phyloP scores from a whole-genome alignment of 176 grass and related monocot species.

The Oryza nivara region DNA sequence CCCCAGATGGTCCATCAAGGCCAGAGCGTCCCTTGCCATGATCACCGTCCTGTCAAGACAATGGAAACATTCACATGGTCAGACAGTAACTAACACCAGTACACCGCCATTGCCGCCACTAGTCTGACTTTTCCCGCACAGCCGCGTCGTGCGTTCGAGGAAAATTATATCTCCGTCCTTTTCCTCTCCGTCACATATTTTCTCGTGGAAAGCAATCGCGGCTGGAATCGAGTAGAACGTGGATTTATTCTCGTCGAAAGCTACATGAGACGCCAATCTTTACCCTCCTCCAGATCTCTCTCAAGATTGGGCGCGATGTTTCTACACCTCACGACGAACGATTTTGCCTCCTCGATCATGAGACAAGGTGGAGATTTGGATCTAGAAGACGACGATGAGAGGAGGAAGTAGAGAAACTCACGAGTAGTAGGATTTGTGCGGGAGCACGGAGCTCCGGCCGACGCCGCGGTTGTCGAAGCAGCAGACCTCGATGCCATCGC shows the following conservation, averaged over 20 bases:
- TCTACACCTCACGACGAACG: no score
- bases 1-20: constrained; percentile 88
- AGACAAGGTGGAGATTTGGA: constrained; percentile 3
- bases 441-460: constrained; percentile 71
- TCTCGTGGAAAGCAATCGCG: constrained; percentile 31
- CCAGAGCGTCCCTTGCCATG: constrained; percentile 88
- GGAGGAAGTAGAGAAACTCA: constrained; percentile 32
- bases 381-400: background rate
- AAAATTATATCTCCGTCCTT: constrained; percentile 16
- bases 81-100: background rate
- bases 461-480: constrained; percentile 97
- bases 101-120: background rate
- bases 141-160: background rate
- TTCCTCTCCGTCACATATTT: constrained; percentile 43
- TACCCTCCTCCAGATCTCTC: constrained; percentile 41
- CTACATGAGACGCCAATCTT: constrained; percentile 21
- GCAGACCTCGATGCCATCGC: constrained; percentile 86
- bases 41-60: constrained; percentile 70
- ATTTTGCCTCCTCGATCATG: background rate
- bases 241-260: constrained; percentile 26
- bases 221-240: constrained; percentile 20
- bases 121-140: constrained; percentile 27
- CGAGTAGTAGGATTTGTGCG: constrained; percentile 82
- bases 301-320: background rate
- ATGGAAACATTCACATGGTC: constrained; percentile 14